These are phyloP conservation scores for Cyclostephanos tholiformis DNA, from an alignment of 108 stramenopile genomes.

Conservation along the genomic window DNA sequence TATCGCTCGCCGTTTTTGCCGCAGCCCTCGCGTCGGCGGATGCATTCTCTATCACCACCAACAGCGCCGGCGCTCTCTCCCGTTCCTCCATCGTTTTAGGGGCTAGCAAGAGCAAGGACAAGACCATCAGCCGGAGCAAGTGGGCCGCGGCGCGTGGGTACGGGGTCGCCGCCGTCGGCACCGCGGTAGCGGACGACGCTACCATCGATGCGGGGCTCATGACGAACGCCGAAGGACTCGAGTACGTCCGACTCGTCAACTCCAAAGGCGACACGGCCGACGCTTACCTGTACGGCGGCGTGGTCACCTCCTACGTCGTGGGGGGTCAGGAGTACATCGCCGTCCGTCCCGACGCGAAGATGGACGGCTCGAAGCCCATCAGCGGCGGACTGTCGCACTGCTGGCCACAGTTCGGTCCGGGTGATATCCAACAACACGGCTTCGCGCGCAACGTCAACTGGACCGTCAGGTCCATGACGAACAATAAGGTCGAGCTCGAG, in stretches of 20 bases:
- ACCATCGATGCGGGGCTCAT: slow-evolving; percentile 56
- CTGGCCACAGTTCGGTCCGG: slow-evolving; percentile 93
- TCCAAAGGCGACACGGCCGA: slow-evolving; percentile 69
- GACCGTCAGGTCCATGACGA: slow-evolving; percentile 77
- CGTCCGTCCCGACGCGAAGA: slow-evolving; percentile 96
- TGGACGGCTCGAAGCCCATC: slow-evolving; percentile 97
- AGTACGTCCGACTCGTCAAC: slow-evolving; percentile 76
- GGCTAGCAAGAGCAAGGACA: slow-evolving; percentile 61
- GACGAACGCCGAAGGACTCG: slow-evolving; percentile 75
- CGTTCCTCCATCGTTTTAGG: slow-evolving; percentile 34
- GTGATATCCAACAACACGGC: slow-evolving; percentile 96
- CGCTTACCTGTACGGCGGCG: slow-evolving; percentile 79
- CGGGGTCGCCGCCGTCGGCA: slow-evolving; percentile 19
- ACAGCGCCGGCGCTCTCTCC: slow-evolving; percentile 9
- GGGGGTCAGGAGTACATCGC: slow-evolving; percentile 90
- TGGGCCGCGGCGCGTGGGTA: slow-evolving; percentile 77
- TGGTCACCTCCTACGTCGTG: slow-evolving; percentile 75
- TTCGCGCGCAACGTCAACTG: slow-evolving; percentile 97
- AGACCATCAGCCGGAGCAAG: slow-evolving; percentile 62
- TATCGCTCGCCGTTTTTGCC: slow-evolving; percentile 49
- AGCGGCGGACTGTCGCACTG: slow-evolving; percentile 93
- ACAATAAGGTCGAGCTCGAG: slow-evolving; percentile 75
- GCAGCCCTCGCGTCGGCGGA: slow-evolving; percentile 41
- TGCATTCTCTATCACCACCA: slow-evolving; percentile 48
- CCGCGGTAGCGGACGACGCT: slow-evolving; percentile 24